phyloP scores from a whole-genome alignment of 176 grass and related monocot genomes.

The Oryza meyeriana region DNA sequence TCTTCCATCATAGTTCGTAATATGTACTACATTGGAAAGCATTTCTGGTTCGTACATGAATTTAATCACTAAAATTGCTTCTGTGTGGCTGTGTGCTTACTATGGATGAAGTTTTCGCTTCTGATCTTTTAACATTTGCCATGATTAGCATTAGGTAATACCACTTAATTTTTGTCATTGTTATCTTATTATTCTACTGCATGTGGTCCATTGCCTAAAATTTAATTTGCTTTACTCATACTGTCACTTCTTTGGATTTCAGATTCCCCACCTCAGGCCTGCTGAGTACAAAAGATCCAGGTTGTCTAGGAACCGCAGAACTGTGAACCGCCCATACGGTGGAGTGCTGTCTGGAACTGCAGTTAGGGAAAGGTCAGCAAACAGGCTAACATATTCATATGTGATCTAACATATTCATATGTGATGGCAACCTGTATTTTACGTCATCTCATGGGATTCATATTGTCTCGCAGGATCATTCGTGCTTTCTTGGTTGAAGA shows the following conservation, averaged over 20 bases:
- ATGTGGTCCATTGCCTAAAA: neutral
- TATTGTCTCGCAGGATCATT: conserved; percentile 56
- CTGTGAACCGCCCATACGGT: conserved; percentile 64
- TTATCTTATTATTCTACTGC: neutral
- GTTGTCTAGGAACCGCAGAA: conserved; percentile 62
- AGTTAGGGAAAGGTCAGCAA: conserved; percentile 56
- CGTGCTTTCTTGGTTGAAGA: conserved; percentile 92
- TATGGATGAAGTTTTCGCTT: neutral
- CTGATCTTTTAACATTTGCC: too few species aligned
- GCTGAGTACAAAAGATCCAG: conserved; percentile 67
- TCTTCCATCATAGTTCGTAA: neutral
- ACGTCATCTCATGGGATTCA: neutral
- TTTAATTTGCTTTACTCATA: neutral
- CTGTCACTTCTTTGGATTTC: neutral
- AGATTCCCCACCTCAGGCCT: conserved; percentile 72
- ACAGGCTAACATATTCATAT: neutral
- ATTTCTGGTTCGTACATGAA: neutral
- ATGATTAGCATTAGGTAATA: neutral
- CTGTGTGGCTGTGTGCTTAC: neutral
- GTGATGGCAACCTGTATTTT: neutral
- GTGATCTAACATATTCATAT: neutral
- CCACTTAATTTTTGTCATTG: neutral
- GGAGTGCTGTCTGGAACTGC: conserved; percentile 58
- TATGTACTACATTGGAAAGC: neutral
- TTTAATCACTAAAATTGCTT: neutral